phyloP scores from a whole-genome alignment of 352 stramenopile genomes.

The Globisporangium takayamanum region DNA sequence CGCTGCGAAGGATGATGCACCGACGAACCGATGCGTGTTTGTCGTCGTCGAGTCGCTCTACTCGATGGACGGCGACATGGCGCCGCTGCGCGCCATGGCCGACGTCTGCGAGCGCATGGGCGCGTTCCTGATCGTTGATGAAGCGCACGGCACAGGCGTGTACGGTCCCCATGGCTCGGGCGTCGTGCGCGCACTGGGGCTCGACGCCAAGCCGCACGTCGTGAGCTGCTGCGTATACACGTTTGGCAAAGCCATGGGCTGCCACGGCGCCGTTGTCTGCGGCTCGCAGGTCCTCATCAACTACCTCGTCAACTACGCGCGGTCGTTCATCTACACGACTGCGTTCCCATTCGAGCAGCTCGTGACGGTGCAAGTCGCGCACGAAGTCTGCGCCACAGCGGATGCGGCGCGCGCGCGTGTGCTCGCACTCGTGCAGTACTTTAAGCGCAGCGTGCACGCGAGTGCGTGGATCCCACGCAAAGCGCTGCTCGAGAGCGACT shows the following conservation, averaged over 20 bases:
- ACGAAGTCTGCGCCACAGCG: constrained; percentile 74
- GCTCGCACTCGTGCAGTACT: constrained; percentile 66
- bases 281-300: constrained; percentile 86
- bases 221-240: constrained; percentile 91
- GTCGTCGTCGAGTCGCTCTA: constrained; percentile 98
- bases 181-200: constrained; percentile 49
- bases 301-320: constrained; percentile 96
- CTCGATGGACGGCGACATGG: constrained; percentile 97
- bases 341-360: constrained; percentile 90
- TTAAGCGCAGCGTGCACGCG: constrained; percentile 51
- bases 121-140: constrained; percentile 93
- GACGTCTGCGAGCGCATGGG: constrained; percentile 69
- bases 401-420: constrained; percentile 36
- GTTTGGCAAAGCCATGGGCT: constrained; percentile 96
- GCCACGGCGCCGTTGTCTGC: constrained; percentile 92
- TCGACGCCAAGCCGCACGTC: constrained; percentile 73
- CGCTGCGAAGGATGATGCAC: neutral
- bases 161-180: constrained; percentile 79
- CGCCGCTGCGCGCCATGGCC: constrained; percentile 84
- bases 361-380: constrained; percentile 82
- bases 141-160: constrained; percentile 93
- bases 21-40: constrained; percentile 57
- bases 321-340: constrained; percentile 97
- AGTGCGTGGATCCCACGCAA: constrained; percentile 31
- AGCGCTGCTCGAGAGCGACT: constrained; percentile 59